These are phyloP conservation scores for Claviceps humidiphila DNA, from an alignment of 2,329 filamentous ascomycete genomes.

Conservation along the genomic window DNA sequence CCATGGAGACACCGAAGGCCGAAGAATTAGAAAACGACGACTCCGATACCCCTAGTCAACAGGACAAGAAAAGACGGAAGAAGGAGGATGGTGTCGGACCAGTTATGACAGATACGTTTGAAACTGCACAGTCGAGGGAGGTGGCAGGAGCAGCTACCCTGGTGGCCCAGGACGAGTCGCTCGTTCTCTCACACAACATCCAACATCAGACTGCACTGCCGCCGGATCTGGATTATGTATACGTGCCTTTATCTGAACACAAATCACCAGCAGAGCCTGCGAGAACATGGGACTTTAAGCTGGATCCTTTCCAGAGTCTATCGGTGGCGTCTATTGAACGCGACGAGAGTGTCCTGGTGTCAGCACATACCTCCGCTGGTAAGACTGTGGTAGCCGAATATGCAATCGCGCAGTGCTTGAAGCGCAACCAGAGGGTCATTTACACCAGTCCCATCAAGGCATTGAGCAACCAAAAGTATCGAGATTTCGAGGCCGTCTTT, in stretches of 20 bases:
- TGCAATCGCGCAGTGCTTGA: slow-evolving; percentile 91
- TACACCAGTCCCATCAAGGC: slow-evolving; percentile 99
- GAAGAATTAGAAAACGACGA: slow-evolving; percentile 21
- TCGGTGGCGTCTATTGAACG: slow-evolving; percentile 91
- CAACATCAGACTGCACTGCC: slow-evolving; percentile 95
- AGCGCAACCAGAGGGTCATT: slow-evolving; percentile 95
- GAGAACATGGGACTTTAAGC: slow-evolving; percentile 71
- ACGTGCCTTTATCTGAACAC: slow-evolving; percentile 89
- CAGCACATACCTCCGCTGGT: slow-evolving; percentile 91
- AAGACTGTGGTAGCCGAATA: slow-evolving; percentile 99
- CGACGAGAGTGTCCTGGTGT: slow-evolving; percentile 91
- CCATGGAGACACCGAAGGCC: slow-evolving; percentile 25
- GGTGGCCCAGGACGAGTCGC: slow-evolving; percentile 49
- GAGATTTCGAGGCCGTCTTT: slow-evolving; percentile 91
- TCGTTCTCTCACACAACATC: slow-evolving; percentile 91
- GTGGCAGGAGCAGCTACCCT: slow-evolving; percentile 67
- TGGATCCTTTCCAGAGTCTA: slow-evolving; percentile 94
- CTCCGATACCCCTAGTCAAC: slow-evolving; percentile 34
- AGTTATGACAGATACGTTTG: slow-evolving; percentile 82
- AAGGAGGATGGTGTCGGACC: slow-evolving; percentile 54
- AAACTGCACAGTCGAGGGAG: slow-evolving; percentile 88
- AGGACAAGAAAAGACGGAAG: slow-evolving; percentile 49
- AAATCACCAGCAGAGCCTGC: slow-evolving; percentile 80
- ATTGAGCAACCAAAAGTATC: slow-evolving; percentile 94
- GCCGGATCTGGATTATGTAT: slow-evolving; percentile 86